phyloP scores from a whole-genome alignment of 306 rosid species.

The Malus orientalis region DNA sequence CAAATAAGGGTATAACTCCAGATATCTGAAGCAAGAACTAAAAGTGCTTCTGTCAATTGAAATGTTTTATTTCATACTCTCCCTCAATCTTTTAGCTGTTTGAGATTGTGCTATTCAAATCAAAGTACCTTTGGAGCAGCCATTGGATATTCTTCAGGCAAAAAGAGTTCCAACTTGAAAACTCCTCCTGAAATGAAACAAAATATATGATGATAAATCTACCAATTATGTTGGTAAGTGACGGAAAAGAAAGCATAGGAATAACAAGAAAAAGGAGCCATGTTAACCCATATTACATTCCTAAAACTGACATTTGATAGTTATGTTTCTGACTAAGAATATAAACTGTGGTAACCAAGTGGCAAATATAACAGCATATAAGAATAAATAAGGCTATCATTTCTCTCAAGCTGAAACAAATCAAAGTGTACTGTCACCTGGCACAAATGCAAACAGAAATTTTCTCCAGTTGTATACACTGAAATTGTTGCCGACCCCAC shows the following conservation, averaged over 20 bases:
- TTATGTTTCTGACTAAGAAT: background rate
- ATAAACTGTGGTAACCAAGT: background rate
- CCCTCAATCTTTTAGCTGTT: background rate
- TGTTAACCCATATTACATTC: background rate
- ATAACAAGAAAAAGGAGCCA: background rate
- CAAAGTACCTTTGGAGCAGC: conserved; percentile 90
- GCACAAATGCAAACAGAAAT: background rate
- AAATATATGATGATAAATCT: background rate
- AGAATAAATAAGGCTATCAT: background rate
- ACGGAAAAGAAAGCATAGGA: background rate
- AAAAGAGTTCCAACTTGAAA: conserved; percentile 90
- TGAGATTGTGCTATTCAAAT: conserved; percentile 2
- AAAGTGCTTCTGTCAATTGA: background rate
- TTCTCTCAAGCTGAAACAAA: background rate
- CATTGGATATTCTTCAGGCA: conserved; percentile 99
- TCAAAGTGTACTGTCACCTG: background rate
- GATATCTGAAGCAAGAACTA: background rate
- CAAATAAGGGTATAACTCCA: background rate
- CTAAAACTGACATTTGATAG: background rate
- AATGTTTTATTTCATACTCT: background rate
- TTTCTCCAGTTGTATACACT: background rate
- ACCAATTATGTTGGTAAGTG: background rate
- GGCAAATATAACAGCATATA: background rate
- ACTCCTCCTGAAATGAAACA: conserved; percentile 64
- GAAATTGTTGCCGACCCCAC: background rate